A percentile compares a stretch with the other conserved stretches of the same genome.
Conservation (phyloP, 345 rosid species). For the Brassica juncea region DNA sequence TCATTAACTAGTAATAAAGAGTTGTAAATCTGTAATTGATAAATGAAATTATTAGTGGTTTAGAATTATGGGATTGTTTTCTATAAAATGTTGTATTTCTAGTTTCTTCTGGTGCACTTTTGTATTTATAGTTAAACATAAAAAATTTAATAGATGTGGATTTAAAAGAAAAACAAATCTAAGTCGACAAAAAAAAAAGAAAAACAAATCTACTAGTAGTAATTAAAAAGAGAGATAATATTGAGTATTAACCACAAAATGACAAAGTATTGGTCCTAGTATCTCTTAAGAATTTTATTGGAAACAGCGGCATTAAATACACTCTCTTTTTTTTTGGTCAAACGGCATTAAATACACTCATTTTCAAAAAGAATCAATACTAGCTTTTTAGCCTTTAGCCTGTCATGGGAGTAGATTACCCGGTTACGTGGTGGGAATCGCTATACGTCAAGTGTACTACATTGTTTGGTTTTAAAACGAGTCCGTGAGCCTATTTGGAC, state of each 20-base stretch:
- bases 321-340: too few species aligned
- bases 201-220: not conserved
- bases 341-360: not conserved
- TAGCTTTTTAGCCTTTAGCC: conserved; percentile 16
- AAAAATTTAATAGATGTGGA: not conserved
- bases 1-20: not conserved
- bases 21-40: not conserved
- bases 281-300: not conserved
- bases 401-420: conserved; percentile 18
- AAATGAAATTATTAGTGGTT: not conserved
- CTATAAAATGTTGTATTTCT: not conserved
- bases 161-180: too few species aligned
- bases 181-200: too few species aligned
- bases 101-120: not conserved
- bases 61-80: not conserved
- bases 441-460: conserved; percentile 14
- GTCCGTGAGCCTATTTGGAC: not conserved
- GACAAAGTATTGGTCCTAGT: not conserved
- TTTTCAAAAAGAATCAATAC: conserved; percentile 22
- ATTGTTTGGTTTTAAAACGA: not conserved
- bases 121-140: not conserved
- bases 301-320: conserved; percentile 5
- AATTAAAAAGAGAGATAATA: not conserved
- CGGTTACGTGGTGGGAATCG: conserved; percentile 17
- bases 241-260: not conserved